phyloP scores from a whole-genome alignment of 352 stramenopile genomes.

The Phytophthora macrochlamydospora region DNA sequence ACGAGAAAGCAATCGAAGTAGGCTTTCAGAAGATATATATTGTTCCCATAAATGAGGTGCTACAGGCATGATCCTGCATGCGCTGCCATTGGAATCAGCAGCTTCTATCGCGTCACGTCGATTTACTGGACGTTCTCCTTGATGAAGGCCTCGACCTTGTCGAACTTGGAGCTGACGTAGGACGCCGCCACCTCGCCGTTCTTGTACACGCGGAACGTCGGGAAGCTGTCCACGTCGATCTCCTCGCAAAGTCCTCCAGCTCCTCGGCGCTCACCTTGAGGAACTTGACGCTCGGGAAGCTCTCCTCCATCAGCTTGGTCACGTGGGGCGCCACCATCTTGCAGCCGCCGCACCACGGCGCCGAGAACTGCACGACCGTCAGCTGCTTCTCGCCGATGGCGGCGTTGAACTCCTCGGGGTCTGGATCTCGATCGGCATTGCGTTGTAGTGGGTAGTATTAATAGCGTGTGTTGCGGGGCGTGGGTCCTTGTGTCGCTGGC shows the following conservation, averaged over 20 bases:
- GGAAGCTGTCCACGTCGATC: conserved; percentile 81
- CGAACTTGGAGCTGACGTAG: conserved; percentile 81
- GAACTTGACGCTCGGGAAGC: conserved; percentile 63
- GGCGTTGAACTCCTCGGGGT: conserved; percentile 54
- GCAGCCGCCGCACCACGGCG: conserved; percentile 79
- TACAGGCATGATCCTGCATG: neutral
- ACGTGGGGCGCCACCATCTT: conserved; percentile 74
- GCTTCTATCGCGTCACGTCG: neutral
- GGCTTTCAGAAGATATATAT: neutral
- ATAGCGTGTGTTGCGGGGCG: neutral
- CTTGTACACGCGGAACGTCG: conserved; percentile 83
- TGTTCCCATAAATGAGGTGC: neutral
- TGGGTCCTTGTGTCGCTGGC: conserved; percentile 6
- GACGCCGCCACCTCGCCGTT: conserved; percentile 61
- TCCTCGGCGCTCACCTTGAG: conserved; percentile 75
- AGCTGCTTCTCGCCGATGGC: conserved; percentile 54
- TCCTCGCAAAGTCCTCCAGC: conserved; percentile 81
- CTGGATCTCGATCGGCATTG: conserved; percentile 48
- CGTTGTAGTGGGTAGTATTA: neutral
- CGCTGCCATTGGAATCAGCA: neutral
- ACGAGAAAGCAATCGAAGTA: neutral
- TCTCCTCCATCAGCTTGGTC: conserved; percentile 54
- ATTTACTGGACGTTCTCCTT: conserved; percentile 44
- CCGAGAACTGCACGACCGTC: conserved; percentile 67
- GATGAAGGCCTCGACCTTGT: conserved; percentile 84